A percentile compares a stretch with the other conserved stretches of the same genome.
These are phyloP conservation scores for Trichoderma sp. DNA, from an alignment of 2,329 filamentous ascomycete species.

Conservation along the genomic window DNA sequence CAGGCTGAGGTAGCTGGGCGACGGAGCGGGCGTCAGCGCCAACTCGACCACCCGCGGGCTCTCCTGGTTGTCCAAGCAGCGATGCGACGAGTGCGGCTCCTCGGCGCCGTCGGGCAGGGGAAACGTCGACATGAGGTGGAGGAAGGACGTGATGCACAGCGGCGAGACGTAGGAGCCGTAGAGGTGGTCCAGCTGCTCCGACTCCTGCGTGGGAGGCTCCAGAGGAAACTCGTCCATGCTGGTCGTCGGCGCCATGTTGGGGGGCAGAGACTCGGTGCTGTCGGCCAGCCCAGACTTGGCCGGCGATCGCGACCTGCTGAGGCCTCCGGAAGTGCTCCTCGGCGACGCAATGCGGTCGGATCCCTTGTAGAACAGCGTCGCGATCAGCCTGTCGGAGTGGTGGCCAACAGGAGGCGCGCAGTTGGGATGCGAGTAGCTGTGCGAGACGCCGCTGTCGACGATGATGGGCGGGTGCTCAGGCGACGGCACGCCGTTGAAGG, in stretches of 20 bases:
- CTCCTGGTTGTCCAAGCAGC: constrained; percentile 59
- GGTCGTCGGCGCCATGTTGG: constrained; percentile 58
- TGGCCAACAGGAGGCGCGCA: constrained; percentile 53
- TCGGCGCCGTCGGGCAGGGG: constrained; percentile 51
- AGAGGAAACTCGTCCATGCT: constrained; percentile 58
- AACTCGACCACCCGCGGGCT: constrained; percentile 65
- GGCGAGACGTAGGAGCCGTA: constrained; percentile 65
- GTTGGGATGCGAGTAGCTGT: constrained; percentile 61
- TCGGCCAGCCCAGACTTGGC: constrained; percentile 29
- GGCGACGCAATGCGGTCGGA: constrained; percentile 33
- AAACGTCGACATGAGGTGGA: constrained; percentile 63
- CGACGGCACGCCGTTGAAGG: constrained; percentile 60
- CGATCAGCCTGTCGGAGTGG: constrained; percentile 52
- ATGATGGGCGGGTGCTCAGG: constrained; percentile 57
- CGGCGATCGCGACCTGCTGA: constrained; percentile 28
- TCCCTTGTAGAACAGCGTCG: constrained; percentile 62
- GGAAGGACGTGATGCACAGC: constrained; percentile 62
- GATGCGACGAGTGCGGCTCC: constrained; percentile 58
- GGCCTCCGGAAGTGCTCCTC: constrained; percentile 28
- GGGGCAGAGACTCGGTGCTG: constrained; percentile 39
- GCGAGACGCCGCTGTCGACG: constrained; percentile 59
- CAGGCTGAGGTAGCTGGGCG: constrained; percentile 61
- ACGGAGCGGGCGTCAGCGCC: constrained; percentile 58
- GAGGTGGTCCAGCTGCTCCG: constrained; percentile 59
- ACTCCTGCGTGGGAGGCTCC: constrained; percentile 53